Conservation (phyloP, 1,139 yeast species). For the Blastobotrys indianensis region DNA sequence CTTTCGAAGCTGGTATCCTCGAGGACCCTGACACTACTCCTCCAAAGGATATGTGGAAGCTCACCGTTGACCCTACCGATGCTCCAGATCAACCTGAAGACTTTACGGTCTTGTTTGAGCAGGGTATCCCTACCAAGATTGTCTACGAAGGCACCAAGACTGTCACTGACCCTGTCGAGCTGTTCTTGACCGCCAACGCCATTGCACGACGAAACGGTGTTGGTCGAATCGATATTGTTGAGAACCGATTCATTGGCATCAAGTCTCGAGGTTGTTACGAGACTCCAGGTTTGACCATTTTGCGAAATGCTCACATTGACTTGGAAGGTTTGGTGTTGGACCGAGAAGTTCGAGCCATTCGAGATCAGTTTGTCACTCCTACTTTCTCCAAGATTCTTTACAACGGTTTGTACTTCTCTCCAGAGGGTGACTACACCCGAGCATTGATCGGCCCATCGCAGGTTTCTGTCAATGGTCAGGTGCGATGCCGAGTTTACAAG, state of each 20-base stretch:
- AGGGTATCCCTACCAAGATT: conserved; percentile 85
- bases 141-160: conserved; percentile 50
- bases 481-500: conserved; percentile 89
- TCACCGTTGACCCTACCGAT: conserved; percentile 90
- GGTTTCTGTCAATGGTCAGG: conserved; percentile 91
- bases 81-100: conserved; percentile 94
- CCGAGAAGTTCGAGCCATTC: conserved; percentile 94
- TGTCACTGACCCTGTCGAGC: conserved; percentile 81
- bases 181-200: conserved; percentile 87
- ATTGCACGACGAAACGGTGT: conserved; percentile 99
- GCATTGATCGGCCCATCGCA: conserved; percentile 92
- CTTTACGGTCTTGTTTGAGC: conserved; percentile 70
- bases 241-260: conserved; percentile 96
- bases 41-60: conserved; percentile 99
- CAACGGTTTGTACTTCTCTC: conserved; percentile 97
- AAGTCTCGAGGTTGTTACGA: conserved; percentile 99
- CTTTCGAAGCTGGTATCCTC: conserved; percentile 97
- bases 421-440: conserved; percentile 95
- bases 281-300: conserved; percentile 94
- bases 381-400: conserved; percentile 84
- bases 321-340: conserved; percentile 95
- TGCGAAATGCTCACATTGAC: conserved; percentile 92
- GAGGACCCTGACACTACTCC: conserved; percentile 98
- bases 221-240: conserved; percentile 98
- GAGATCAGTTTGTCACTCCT: conserved; percentile 94